phyloP scores from a whole-genome alignment of 805 yeast genomes.

The Isabelozyma rhagii region DNA sequence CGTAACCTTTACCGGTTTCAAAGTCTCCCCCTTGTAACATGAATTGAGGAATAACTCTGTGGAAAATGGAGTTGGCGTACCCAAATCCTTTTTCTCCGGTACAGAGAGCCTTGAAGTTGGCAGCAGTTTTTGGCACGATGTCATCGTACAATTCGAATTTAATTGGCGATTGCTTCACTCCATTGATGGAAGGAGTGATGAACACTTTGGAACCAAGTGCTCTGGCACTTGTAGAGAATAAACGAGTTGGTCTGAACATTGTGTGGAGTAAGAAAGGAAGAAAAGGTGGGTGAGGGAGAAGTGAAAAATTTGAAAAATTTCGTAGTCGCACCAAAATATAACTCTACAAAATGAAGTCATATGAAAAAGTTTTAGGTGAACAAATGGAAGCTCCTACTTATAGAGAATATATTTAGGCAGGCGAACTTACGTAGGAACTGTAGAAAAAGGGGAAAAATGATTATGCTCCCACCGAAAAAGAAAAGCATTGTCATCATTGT shows the following conservation, averaged over 20 bases:
- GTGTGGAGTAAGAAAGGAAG: neutral
- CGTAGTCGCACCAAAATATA: too few relatives aligned
- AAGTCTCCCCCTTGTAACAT: conserved; percentile 51
- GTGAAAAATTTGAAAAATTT: neutral
- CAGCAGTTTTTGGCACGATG: conserved; percentile 92
- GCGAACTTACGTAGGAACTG: too few relatives aligned
- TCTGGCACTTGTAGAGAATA: conserved; percentile 47
- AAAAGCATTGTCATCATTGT: too few relatives aligned
- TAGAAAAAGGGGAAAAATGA: too few relatives aligned
- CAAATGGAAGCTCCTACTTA: conserved; percentile 3
- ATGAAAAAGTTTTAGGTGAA: too few relatives aligned
- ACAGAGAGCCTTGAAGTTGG: conserved; percentile 90
- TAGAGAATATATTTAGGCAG: too few relatives aligned
- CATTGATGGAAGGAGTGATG: conserved; percentile 56
- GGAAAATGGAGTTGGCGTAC: conserved; percentile 43
- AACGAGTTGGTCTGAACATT: conserved; percentile 33
- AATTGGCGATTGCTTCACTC: conserved; percentile 41
- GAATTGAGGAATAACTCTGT: conserved; percentile 46
- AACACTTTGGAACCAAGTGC: conserved; percentile 52
- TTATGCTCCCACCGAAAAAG: too few relatives aligned
- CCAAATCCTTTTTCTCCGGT: conserved; percentile 52
- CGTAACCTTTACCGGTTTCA: conserved; percentile 45
- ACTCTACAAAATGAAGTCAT: too few relatives aligned
- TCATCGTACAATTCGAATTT: conserved; percentile 68
- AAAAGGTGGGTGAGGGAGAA: neutral